Conservation (phyloP, 129 eudicot species). For the Flaveria bidentis region DNA sequence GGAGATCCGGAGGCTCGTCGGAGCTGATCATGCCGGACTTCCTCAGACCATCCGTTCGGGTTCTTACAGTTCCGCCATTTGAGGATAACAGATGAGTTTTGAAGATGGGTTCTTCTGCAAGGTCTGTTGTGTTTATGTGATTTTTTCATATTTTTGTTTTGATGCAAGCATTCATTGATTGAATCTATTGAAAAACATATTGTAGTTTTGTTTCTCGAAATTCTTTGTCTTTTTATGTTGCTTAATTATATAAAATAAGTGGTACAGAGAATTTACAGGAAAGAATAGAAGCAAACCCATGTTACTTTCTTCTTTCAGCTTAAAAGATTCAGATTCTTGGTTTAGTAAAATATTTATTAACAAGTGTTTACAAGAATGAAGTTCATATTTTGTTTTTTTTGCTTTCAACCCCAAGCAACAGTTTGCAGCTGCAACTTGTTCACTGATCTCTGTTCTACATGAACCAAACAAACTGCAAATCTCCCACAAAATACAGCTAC, state of each 20-base stretch:
- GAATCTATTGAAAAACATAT: neutral
- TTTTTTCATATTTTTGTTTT: constrained; percentile 2
- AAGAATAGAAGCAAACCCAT: neutral
- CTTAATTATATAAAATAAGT: neutral
- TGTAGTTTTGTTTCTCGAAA: neutral
- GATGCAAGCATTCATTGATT: neutral
- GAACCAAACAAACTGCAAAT: neutral
- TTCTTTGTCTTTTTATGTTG: neutral
- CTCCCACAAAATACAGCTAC: constrained; percentile 21
- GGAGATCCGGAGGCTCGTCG: constrained; percentile 54
- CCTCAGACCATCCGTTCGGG: constrained; percentile 65
- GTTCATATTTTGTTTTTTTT: neutral
- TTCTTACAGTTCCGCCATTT: constrained; percentile 32
- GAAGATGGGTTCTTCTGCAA: neutral
- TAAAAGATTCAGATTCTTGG: neutral
- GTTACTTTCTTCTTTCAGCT: neutral
- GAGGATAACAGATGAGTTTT: neutral
- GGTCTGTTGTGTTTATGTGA: neutral
- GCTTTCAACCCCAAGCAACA: constrained; percentile 10
- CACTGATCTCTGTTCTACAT: neutral
- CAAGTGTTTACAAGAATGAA: neutral
- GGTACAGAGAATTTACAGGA: neutral
- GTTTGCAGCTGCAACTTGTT: neutral
- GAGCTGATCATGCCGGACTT: constrained; percentile 47
- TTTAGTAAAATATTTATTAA: neutral